These are phyloP conservation scores for Xenoacremonium recifei DNA, from an alignment of 2,329 filamentous ascomycete genomes.

Conservation along the genomic window DNA sequence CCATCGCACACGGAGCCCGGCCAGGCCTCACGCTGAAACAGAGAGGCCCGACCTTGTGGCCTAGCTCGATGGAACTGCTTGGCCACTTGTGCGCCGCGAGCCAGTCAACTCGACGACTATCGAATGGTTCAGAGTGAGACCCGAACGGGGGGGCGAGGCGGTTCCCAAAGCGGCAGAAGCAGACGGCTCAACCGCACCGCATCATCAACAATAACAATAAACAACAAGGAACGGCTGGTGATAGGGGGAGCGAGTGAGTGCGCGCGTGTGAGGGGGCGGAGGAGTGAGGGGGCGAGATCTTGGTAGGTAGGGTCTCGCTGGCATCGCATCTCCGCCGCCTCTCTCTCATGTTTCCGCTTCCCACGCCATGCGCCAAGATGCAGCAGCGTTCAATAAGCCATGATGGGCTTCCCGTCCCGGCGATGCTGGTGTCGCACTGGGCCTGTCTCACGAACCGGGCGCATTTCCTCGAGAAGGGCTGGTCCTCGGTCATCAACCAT, in stretches of 20 bases:
- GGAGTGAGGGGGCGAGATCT: conserved; percentile 4
- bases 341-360: conserved; percentile 8
- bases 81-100: conserved; percentile 15
- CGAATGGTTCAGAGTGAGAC: conserved; percentile 23
- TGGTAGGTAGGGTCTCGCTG: conserved; percentile 1
- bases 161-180: not conserved
- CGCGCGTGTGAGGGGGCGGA: conserved; percentile 8
- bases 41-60: conserved; percentile 21
- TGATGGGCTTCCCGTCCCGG: not conserved
- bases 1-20: conserved; percentile 16
- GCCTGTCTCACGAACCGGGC: not conserved
- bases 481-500: not conserved
- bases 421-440: not conserved
- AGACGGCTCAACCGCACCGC: not conserved
- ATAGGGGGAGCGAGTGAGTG: conserved; percentile 17
- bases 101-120: conserved; percentile 16
- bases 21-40: conserved; percentile 26
- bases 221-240: not conserved
- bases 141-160: conserved; percentile 1
- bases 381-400: not conserved
- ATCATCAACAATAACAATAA: not conserved
- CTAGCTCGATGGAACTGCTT: conserved; percentile 23
- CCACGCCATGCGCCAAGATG: conserved; percentile 5
- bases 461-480: not conserved
- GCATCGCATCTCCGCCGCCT: conserved; percentile 6